Evolutionary conservation across 768 basidiomycete species (phyloP), one percentile per base, ranked within the genome.

Genomic region (Lepiota venenata): DNA sequence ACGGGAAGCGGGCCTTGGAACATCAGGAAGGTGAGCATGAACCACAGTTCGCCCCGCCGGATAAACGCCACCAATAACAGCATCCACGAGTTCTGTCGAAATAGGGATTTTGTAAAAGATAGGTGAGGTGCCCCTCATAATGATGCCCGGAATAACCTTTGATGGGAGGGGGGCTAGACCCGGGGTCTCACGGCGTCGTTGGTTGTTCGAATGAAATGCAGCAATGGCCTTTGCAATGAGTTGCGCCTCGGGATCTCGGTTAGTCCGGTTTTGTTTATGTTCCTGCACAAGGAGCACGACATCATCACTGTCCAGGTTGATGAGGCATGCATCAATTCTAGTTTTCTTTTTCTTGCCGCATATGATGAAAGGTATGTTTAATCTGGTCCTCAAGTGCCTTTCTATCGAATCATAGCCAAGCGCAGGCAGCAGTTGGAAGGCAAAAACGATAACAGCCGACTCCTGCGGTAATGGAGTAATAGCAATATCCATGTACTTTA

Each of bases 181-280:
- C 14, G 42, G 29, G 21, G 55, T 32, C 8, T 35, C 14, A 12
- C 58, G 39, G 18, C 61, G 61, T n/a, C 43, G 48, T 20, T 40
- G 36, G 54, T 68, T 66, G 59, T 66, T 70, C 40, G 62, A 58
- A 48, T 60, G 56, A 58, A 63, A 70, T 21, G 69, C 69, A 11
- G 70, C 69, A 44, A 73, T 64, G 4, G 69, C 66, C 35, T 59
- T 57, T 11, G 68, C 70, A 22, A 72, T 62, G 29, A 73, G 57
- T 49, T 64, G 65, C 11, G 70, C 60, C 46, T 70, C 69, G 16
- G 65, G 65, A 52, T 70, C 60, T 55, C n/a, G n/a, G n/a, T n/a
- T 11, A 4, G 45, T n/a, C 50, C 47, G n/a, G n/a, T n/a, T n/a
- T 45, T n/a, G 21, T 48, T 67, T 66, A 55, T 64, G 65, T 49